Conservation (phyloP, 2,329 filamentous ascomycete genomes). For the Phialophora tarda region DNA sequence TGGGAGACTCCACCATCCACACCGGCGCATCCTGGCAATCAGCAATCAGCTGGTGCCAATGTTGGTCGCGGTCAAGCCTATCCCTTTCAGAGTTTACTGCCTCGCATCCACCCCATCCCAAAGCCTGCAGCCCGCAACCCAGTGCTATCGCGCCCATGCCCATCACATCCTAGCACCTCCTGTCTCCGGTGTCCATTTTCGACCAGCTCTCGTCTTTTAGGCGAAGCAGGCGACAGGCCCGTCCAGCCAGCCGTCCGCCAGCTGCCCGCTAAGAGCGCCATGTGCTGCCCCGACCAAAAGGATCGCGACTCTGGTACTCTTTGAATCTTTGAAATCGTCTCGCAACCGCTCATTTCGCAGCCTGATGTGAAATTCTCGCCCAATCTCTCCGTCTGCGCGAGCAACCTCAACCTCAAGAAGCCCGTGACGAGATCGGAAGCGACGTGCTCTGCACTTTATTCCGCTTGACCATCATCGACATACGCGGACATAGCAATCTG, state of each 20-base stretch:
- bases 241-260: constrained; percentile 43
- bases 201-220: constrained; percentile 39
- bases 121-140: constrained; percentile 11
- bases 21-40: constrained; percentile 12
- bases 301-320: constrained; percentile 34
- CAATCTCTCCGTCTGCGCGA: constrained; percentile 3
- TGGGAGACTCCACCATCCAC: constrained; percentile 6
- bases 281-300: constrained; percentile 40
- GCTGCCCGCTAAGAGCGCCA: constrained; percentile 41
- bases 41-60: constrained; percentile 17
- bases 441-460: background rate
- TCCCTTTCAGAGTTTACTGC: constrained; percentile 13
- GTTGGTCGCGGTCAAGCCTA: constrained; percentile 2
- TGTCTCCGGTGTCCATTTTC: constrained; percentile 36
- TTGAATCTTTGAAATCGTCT: constrained; percentile 38
- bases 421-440: background rate
- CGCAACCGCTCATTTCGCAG: constrained; percentile 32
- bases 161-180: constrained; percentile 34
- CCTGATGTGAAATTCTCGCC: constrained; percentile 25
- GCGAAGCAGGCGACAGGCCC: constrained; percentile 41
- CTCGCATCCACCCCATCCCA: constrained; percentile 10
- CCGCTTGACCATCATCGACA: background rate
- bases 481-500: constrained; percentile 15
- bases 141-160: constrained; percentile 28
- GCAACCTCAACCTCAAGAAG: background rate